These are phyloP conservation scores for Talaromyces amestolkiae DNA, from an alignment of 2,329 filamentous ascomycete species.

Conservation along the genomic window DNA sequence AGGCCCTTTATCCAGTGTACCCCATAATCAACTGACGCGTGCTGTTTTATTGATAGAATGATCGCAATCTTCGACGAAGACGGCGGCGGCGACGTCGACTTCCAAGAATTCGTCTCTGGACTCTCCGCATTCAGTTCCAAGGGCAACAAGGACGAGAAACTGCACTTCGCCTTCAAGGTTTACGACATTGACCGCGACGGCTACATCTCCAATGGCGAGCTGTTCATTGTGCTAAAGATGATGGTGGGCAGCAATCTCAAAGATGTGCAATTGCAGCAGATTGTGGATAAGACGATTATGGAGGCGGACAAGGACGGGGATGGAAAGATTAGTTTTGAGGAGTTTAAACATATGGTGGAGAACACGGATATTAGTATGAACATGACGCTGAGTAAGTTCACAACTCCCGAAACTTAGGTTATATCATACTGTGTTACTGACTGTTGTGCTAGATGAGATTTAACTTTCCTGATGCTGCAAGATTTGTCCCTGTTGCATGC, in stretches of 20 bases:
- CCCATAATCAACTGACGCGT: background rate
- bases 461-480: background rate
- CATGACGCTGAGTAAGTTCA: conserved; percentile 61
- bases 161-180: conserved; percentile 96
- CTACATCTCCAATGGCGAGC: conserved; percentile 96
- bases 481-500: background rate
- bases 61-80: conserved; percentile 99
- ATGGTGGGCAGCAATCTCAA: conserved; percentile 99
- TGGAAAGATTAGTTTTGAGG: conserved; percentile 98
- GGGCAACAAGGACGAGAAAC: conserved; percentile 98
- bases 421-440: background rate
- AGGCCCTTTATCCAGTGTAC: background rate
- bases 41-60: conserved; percentile 61
- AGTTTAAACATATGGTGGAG: conserved; percentile 99
- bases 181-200: conserved; percentile 99
- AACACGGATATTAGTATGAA: conserved; percentile 73
- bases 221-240: conserved; percentile 99
- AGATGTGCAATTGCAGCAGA: conserved; percentile 97
- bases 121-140: conserved; percentile 95
- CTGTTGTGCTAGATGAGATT: background rate
- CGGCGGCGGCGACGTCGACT: conserved; percentile 95
- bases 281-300: conserved; percentile 99
- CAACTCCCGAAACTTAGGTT: background rate
- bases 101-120: conserved; percentile 96
- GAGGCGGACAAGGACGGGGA: conserved; percentile 94